Conservation (phyloP, 345 rosid species). For the Turritis glabra region DNA sequence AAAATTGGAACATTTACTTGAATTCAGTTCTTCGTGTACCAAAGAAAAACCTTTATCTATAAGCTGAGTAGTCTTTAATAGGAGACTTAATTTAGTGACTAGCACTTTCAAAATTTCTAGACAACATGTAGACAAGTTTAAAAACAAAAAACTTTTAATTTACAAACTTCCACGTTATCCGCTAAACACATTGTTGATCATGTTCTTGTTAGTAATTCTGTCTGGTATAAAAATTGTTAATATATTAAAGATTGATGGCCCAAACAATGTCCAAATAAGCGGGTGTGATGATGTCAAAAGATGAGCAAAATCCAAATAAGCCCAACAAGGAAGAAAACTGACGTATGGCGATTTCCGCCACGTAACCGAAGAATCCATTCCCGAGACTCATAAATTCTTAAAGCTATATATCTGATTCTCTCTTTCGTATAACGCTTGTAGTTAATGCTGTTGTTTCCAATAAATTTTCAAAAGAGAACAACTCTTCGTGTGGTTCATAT, state of each 20-base stretch:
- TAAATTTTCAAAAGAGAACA: neutral
- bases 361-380: constrained; percentile 18
- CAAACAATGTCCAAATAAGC: neutral
- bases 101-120: too few species aligned
- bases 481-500: neutral
- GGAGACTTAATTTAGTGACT: too few species aligned
- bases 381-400: constrained; percentile 17
- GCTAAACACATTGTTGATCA: too few species aligned
- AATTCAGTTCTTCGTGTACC: neutral
- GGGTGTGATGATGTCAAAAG: too few species aligned
- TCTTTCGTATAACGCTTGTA: neutral
- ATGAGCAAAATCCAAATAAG: neutral
- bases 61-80: neutral
- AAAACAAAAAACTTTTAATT: too few species aligned
- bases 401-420: constrained; percentile 26
- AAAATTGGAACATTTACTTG: neutral
- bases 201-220: too few species aligned
- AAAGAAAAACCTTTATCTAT: neutral
- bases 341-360: constrained; percentile 20
- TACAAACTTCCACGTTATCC: too few species aligned
- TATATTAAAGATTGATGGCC: neutral
- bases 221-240: too few species aligned
- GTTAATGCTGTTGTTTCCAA: constrained; percentile 11
- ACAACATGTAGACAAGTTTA: too few species aligned
- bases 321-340: constrained; percentile 7